Conservation (phyloP, 805 yeast genomes). For the Schizosaccharomyces osmophilus region DNA sequence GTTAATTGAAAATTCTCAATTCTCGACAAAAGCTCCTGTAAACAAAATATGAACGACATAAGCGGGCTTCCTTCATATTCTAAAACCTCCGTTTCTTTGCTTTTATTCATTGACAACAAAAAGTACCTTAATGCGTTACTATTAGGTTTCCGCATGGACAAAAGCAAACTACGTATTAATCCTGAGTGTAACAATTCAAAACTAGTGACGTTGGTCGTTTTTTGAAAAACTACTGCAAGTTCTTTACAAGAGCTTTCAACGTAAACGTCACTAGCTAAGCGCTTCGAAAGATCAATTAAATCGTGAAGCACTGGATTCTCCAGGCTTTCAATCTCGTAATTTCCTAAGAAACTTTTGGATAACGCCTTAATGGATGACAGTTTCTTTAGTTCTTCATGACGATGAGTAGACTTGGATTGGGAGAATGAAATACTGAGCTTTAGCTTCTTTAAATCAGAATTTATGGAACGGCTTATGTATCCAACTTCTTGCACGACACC, state of each 20-base stretch:
- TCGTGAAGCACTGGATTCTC: not conserved
- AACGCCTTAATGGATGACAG: not conserved
- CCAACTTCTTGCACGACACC: not conserved
- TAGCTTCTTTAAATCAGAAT: not conserved
- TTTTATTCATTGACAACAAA: constrained; percentile 17
- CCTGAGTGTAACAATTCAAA: constrained; percentile 57
- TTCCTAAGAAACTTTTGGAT: not conserved
- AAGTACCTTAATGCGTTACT: constrained; percentile 12
- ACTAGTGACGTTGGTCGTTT: constrained; percentile 25
- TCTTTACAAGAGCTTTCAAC: not conserved
- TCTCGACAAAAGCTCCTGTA: constrained; percentile 53
- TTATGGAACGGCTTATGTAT: not conserved
- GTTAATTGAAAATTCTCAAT: constrained; percentile 37
- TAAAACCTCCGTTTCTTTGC: constrained; percentile 14
- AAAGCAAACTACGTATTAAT: constrained; percentile 22
- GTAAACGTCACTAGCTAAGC: not conserved
- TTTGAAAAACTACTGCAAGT: not conserved
- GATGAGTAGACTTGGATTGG: not conserved
- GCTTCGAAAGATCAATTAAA: not conserved
- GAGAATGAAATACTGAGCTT: not conserved
- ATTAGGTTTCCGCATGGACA: constrained; percentile 6
- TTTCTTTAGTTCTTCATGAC: not conserved
- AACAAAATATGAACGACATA: constrained; percentile 25
- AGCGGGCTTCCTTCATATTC: constrained; percentile 14
- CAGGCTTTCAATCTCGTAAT: not conserved